These are phyloP conservation scores for Sequoiadendron giganteum DNA, from an alignment of 75 land plant species.

Conservation along the genomic window DNA sequence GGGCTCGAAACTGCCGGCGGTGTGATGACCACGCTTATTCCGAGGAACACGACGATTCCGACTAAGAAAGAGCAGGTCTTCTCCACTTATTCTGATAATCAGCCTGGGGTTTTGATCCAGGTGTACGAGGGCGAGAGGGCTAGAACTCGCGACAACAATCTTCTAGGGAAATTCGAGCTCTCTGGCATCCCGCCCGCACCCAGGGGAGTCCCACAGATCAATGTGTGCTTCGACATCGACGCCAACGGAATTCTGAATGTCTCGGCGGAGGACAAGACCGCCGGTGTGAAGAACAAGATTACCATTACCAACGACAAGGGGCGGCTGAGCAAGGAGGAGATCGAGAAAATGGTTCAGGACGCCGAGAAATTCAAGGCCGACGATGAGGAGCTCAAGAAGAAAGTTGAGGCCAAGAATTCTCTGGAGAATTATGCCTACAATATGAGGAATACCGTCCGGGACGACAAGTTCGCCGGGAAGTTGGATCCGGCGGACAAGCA, in stretches of 20 bases:
- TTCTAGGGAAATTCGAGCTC: constrained; percentile 45
- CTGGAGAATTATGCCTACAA: constrained; percentile 59
- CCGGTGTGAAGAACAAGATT: constrained; percentile 62
- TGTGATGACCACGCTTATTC: constrained; percentile 41
- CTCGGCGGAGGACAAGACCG: constrained; percentile 63
- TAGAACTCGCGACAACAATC: constrained; percentile 42
- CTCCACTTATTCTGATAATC: constrained; percentile 54
- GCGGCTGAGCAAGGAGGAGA: constrained; percentile 66
- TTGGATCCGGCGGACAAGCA: constrained; percentile 33
- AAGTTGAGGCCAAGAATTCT: constrained; percentile 54
- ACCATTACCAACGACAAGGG: constrained; percentile 67
- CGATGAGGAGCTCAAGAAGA: constrained; percentile 60
- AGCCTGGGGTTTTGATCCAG: constrained; percentile 51
- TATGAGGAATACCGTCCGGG: constrained; percentile 56
- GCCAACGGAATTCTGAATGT: constrained; percentile 66
- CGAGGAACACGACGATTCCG: constrained; percentile 61
- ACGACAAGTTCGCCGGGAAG: constrained; percentile 40
- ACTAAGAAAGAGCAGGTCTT: constrained; percentile 56
- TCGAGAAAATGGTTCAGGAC: constrained; percentile 57
- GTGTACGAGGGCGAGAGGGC: constrained; percentile 60
- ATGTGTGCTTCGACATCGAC: constrained; percentile 53
- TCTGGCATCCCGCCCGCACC: constrained; percentile 57
- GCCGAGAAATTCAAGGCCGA: constrained; percentile 66
- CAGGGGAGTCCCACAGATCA: constrained; percentile 57
- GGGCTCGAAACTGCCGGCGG: constrained; percentile 32